Percentiles rank a stretch among this genome's conserved stretches.
These are phyloP conservation scores for Claviceps pusilla DNA, from an alignment of 2,329 filamentous ascomycete species.

Conservation along the genomic window DNA sequence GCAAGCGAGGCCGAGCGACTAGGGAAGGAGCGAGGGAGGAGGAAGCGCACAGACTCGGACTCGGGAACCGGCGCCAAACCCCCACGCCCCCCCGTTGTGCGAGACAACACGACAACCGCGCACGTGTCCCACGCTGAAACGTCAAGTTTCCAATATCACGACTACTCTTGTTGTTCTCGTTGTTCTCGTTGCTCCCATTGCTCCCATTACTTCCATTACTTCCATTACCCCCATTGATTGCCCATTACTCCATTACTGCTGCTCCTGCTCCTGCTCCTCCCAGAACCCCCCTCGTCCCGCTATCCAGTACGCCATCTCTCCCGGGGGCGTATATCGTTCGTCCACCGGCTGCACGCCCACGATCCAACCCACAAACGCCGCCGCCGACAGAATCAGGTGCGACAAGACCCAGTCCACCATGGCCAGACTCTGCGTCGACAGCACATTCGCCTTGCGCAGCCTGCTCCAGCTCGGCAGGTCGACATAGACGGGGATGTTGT, in stretches of 20 bases:
- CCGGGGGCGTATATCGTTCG: slow-evolving; percentile 4
- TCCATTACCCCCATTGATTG: no score
- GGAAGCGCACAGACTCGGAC: no score
- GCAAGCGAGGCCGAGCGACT: no score
- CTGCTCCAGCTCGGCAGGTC: slow-evolving; percentile 4
- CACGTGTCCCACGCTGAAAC: no score
- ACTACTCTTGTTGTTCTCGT: no score
- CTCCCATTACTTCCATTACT: no score
- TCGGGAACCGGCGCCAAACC: no score
- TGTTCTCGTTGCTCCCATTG: no score
- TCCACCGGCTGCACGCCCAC: slow-evolving; percentile 5
- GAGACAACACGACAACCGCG: no score
- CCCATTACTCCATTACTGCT: not conserved
- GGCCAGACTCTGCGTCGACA: not conserved
- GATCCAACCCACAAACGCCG: slow-evolving; percentile 5
- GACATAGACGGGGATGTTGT: slow-evolving; percentile 17
- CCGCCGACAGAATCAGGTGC: slow-evolving; percentile 4
- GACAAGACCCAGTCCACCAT: slow-evolving; percentile 5
- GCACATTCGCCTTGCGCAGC: slow-evolving; percentile 1
- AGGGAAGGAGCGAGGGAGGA: no score
- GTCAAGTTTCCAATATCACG: no score
- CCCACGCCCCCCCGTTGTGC: no score
- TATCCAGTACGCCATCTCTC: not conserved
- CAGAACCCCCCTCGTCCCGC: not conserved
- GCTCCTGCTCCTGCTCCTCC: not conserved